Conservation (phyloP, 495 filamentous ascomycete species). For the Neurospora tetrasperma region DNA sequence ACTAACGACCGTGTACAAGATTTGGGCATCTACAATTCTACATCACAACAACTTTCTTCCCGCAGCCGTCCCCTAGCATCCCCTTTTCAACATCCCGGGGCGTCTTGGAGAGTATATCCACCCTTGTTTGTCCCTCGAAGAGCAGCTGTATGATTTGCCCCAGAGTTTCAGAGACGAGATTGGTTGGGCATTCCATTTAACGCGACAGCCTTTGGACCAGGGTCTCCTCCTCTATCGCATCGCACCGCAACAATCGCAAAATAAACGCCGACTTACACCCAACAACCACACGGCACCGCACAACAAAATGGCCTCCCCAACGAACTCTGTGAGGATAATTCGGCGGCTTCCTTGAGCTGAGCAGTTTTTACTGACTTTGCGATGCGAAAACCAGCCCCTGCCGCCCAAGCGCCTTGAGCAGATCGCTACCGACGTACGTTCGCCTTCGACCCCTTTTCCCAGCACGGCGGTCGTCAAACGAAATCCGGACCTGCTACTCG, state of each 20-base stretch:
- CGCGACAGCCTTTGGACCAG: neutral
- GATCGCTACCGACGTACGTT: constrained; percentile 70
- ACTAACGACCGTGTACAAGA: neutral
- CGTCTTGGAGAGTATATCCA: neutral
- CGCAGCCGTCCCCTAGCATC: neutral
- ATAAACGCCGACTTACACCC: neutral
- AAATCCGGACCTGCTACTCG: neutral
- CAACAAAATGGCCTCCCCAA: constrained; percentile 18
- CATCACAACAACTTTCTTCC: neutral
- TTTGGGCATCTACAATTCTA: neutral
- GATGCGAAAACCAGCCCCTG: constrained; percentile 48
- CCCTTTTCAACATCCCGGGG: neutral
- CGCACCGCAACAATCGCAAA: neutral
- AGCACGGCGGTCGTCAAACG: neutral
- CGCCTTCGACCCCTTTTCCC: constrained; percentile 1
- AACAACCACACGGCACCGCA: neutral
- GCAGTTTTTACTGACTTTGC: neutral
- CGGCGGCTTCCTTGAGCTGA: neutral
- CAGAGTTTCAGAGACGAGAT: neutral
- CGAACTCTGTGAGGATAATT: constrained; percentile 18
- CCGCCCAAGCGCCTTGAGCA: constrained; percentile 65
- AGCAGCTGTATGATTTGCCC: neutral
- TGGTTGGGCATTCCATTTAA: neutral
- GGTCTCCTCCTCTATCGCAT: neutral
- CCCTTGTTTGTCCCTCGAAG: neutral